phyloP scores from a whole-genome alignment of 2,329 filamentous ascomycete species.

The Mycosphaerella sp. region DNA sequence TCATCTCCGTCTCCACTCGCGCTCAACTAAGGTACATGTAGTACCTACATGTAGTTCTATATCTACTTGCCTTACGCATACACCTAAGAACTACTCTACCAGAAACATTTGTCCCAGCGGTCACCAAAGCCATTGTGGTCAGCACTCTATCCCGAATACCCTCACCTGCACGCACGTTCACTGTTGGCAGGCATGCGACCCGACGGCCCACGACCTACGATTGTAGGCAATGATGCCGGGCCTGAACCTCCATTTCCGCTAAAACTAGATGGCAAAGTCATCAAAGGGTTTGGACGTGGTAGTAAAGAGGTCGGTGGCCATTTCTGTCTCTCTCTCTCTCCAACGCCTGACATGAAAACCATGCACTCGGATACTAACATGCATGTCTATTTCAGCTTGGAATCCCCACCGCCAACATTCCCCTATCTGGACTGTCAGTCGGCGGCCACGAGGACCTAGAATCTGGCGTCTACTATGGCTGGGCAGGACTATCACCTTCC shows the following conservation, averaged over 20 bases:
- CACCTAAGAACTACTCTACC: too few relatives aligned
- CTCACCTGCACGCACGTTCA: neutral
- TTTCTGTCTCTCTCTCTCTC: neutral
- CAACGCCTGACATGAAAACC: neutral
- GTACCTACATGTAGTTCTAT: too few relatives aligned
- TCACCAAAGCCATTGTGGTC: neutral
- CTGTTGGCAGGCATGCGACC: slow-evolving; percentile 31
- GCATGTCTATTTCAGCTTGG: slow-evolving; percentile 57
- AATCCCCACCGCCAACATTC: slow-evolving; percentile 91
- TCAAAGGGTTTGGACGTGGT: slow-evolving; percentile 87
- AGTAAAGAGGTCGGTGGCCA: slow-evolving; percentile 67
- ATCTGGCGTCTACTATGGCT: slow-evolving; percentile 91
- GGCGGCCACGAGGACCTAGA: slow-evolving; percentile 56
- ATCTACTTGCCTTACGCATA: too few relatives aligned
- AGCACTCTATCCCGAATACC: neutral
- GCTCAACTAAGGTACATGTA: too few relatives aligned
- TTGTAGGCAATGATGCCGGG: slow-evolving; percentile 67
- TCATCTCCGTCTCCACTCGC: neutral
- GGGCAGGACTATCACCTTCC: slow-evolving; percentile 58
- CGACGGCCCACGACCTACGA: slow-evolving; percentile 54
- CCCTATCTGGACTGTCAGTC: slow-evolving; percentile 62
- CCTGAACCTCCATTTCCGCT: slow-evolving; percentile 77
- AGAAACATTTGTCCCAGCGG: too few relatives aligned
- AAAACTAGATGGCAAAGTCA: slow-evolving; percentile 76
- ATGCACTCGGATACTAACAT: neutral